Percentiles rank a stretch among this genome's conserved stretches.
These are phyloP conservation scores for Pueraria montana DNA, from an alignment of 306 rosid species.

Conservation along the genomic window DNA sequence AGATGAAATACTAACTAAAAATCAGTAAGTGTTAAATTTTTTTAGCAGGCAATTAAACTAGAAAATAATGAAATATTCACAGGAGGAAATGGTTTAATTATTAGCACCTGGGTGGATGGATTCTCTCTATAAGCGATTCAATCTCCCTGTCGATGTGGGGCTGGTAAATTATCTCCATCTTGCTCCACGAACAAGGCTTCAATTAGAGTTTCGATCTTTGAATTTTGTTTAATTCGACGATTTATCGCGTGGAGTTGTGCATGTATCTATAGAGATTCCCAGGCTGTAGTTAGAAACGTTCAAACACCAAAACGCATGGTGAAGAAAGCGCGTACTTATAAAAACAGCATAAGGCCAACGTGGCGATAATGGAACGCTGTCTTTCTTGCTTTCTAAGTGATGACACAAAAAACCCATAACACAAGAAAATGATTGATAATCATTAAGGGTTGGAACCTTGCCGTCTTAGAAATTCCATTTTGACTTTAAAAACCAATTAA, in stretches of 20 bases:
- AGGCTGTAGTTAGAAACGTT: conserved; percentile 34
- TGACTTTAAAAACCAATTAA: neutral
- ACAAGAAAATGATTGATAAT: conserved; percentile 6
- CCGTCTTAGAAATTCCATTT: conserved; percentile 2
- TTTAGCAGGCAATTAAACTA: neutral
- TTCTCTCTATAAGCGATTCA: conserved; percentile 72
- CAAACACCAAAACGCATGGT: conserved; percentile 1
- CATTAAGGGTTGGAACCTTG: conserved; percentile 27
- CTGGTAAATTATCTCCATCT: conserved; percentile 58
- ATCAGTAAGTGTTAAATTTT: neutral
- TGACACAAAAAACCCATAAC: neutral
- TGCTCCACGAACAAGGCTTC: conserved; percentile 18
- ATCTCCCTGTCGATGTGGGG: conserved; percentile 63
- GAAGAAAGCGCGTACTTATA: conserved; percentile 22
- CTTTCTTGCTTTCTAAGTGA: conserved; percentile 40
- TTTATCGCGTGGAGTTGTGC: conserved; percentile 6
- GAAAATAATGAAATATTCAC: neutral
- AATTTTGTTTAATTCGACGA: neutral
- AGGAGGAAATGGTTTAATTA: neutral
- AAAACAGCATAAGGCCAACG: conserved; percentile 22
- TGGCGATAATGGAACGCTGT: conserved; percentile 42
- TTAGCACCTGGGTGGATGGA: conserved; percentile 75
- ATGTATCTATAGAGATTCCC: neutral
- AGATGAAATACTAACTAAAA: neutral
- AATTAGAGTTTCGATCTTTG: conserved; percentile 7